Base-by-base conservation (phyloP, 306 rosid species). In the Oxytropis ochrocephala region DNA sequence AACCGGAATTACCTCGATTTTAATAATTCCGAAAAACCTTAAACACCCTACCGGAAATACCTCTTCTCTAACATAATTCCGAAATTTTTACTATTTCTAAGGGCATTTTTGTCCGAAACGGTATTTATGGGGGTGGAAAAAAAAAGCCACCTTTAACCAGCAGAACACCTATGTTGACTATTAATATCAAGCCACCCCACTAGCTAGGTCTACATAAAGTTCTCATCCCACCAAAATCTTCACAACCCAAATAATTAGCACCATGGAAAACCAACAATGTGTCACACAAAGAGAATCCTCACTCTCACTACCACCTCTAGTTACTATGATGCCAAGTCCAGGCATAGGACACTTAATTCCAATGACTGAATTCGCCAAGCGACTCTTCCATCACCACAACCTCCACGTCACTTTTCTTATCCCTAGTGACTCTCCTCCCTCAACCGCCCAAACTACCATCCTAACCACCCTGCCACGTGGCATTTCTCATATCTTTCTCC, bases 301-400 rank as follows among this genome's bases (percentile, higher is more conserved):
- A 35, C n/a, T n/a, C n/a, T 4, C 16, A 17, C 67, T 61, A 19
- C 33, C 67, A 39, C 50, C 67, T 35, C 35, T 61, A 11, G 68
- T 91, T 24, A 90, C 80, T 0, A 76, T 88, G 53, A 12, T 86
- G 1, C 92, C 97, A 0, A 78, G 76, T 16, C 97, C 97, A 1
- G 93, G 96, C 6, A 91, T 91, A 88, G 97, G 97, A 39, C 97
- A 91, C 70, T 85, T 91, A 19, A 91, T 91, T 42, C 97, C 97
- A 4, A 88, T 91, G 72, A 66, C 73, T 4, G 92, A 85, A 61
- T 75, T 88, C 38, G 89, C 95, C 10, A 91, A 88, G 38, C 75
- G 76, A n/a, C 83, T 91, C 5, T 65, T 81, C 71, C 48, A 8
- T 9, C 59, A 35, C 70, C 85, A 80, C 50, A 44, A 46, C 52